Base-by-base conservation (phyloP, 2,329 filamentous ascomycete genomes). In the Curvularia hawaiiensis region DNA sequence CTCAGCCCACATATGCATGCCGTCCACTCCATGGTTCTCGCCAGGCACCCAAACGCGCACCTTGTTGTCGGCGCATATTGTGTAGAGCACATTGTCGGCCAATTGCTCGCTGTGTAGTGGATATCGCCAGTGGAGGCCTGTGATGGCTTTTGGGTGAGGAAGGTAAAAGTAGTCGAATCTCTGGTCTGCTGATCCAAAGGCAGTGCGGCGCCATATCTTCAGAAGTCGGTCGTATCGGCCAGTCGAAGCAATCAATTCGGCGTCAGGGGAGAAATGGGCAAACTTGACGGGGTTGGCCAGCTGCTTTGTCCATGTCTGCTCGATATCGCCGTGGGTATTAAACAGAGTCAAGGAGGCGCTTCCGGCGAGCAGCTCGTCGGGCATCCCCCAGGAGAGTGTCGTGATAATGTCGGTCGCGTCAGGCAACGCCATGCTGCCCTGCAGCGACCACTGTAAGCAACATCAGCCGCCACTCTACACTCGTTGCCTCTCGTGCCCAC, bases 91-190 rank as follows among this genome's bases (percentile, higher is more conserved):
- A 75, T 97, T 95, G 39, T 95, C 90, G 54, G 89, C 85, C 6
- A 86, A 87, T 71, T 96, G 90, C 35, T 94, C 91, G 14, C 86
- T 79, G 70, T 95, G 87, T 60, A 86, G 85, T 6, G 91, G 91
- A 60, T 86, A 86, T 46, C 91, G 88, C 96, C 96, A 99, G 73
- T 94, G 88, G 58, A 97, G 79, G 58, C 86, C 87, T 3, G 91
- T 94, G n/a, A 99, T 87, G 0, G 88, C 79, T 26, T 85, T 83
- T 1, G 92, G 91, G 73, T 99, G 95, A n/a, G 88, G 83, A 1
- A 99, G 85, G 76, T 98, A 98, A 28, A 88, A 88, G 68, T 96
- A 88, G 68, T 98, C 94, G 76, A 98, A 98, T 55, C 90, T 85
- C 39, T 92, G 89, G 65, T 96, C 90, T 56, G 92, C 89, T 0